Evolutionary conservation across 2,329 filamentous ascomycete genomes (phyloP).

Genomic region (Alternaria brassicae): DNA sequence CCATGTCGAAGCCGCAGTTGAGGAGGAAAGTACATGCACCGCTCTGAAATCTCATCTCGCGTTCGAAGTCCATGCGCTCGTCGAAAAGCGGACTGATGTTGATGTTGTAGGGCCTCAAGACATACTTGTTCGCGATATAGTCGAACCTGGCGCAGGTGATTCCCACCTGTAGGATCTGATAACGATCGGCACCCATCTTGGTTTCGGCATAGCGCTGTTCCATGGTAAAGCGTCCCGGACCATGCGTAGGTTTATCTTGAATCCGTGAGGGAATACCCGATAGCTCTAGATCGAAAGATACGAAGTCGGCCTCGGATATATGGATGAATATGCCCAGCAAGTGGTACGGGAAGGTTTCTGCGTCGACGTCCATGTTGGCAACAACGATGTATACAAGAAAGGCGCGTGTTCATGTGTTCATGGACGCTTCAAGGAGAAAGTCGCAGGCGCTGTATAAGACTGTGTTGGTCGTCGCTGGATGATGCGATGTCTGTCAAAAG

Average conservation of each 20-base stretch:
- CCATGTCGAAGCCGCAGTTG: conserved; percentile 65
- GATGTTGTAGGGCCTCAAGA: conserved; percentile 70
- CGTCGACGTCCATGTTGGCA: conserved; percentile 63
- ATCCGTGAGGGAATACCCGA: conserved; percentile 64
- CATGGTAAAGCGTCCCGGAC: conserved; percentile 57
- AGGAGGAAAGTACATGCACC: conserved; percentile 68
- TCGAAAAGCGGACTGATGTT: conserved; percentile 64
- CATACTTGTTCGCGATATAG: conserved; percentile 58
- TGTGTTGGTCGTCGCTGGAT: background rate
- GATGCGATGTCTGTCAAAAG: background rate
- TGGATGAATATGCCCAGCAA: conserved; percentile 64
- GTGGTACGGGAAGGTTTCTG: conserved; percentile 56
- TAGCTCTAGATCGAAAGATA: conserved; percentile 71
- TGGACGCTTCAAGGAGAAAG: background rate
- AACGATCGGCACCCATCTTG: conserved; percentile 67
- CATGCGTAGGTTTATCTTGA: conserved; percentile 44
- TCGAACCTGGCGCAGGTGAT: conserved; percentile 69
- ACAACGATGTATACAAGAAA: background rate
- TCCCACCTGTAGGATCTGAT: conserved; percentile 71
- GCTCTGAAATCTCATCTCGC: conserved; percentile 66
- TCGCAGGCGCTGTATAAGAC: background rate
- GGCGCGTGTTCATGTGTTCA: conserved; percentile 3
- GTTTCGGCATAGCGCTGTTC: conserved; percentile 68
- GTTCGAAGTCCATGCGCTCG: conserved; percentile 63
- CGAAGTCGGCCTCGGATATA: conserved; percentile 66